phyloP scores from a whole-genome alignment of 1,284 basidiomycete species.

The Apiotrichum montevideense region DNA sequence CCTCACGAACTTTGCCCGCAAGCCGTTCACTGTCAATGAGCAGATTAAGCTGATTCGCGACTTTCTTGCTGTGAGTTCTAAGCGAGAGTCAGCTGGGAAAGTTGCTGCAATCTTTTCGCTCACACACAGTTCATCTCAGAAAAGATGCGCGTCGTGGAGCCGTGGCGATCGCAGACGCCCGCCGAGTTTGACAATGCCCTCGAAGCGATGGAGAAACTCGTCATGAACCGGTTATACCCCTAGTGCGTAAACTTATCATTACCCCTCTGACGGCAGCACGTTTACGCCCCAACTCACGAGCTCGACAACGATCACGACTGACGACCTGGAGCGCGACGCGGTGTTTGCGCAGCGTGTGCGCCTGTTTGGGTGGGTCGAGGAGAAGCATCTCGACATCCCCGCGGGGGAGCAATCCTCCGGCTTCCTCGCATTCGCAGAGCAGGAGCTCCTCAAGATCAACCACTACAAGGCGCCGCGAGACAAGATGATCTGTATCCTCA shows the following conservation, averaged over 20 bases:
- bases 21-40: slow-evolving; percentile 79
- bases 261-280: slow-evolving; percentile 54
- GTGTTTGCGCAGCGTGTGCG: slow-evolving; percentile 85
- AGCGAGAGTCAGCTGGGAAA: too few species aligned
- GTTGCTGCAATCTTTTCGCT: background rate
- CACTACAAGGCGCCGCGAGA: slow-evolving; percentile 98
- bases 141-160: slow-evolving; percentile 77
- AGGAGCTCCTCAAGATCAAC: slow-evolving; percentile 93
- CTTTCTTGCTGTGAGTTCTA: slow-evolving; percentile 65
- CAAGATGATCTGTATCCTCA: slow-evolving; percentile 95
- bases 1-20: slow-evolving; percentile 81
- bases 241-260: slow-evolving; percentile 55
- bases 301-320: slow-evolving; percentile 68
- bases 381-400: slow-evolving; percentile 77
- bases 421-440: slow-evolving; percentile 88
- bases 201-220: slow-evolving; percentile 98
- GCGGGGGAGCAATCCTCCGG: slow-evolving; percentile 55
- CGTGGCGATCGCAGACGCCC: slow-evolving; percentile 68
- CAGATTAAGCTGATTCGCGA: slow-evolving; percentile 91
- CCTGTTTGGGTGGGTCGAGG: slow-evolving; percentile 84
- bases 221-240: slow-evolving; percentile 96
- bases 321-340: slow-evolving; percentile 90
- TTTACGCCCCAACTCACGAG: slow-evolving; percentile 70
- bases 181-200: slow-evolving; percentile 91
- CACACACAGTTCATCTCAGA: slow-evolving; percentile 69